Evolutionary conservation across 2,329 filamentous ascomycete species (phyloP), one percentile per base, ranked within the genome.

Genomic region (Scopulariopsis brevicaulis): DNA sequence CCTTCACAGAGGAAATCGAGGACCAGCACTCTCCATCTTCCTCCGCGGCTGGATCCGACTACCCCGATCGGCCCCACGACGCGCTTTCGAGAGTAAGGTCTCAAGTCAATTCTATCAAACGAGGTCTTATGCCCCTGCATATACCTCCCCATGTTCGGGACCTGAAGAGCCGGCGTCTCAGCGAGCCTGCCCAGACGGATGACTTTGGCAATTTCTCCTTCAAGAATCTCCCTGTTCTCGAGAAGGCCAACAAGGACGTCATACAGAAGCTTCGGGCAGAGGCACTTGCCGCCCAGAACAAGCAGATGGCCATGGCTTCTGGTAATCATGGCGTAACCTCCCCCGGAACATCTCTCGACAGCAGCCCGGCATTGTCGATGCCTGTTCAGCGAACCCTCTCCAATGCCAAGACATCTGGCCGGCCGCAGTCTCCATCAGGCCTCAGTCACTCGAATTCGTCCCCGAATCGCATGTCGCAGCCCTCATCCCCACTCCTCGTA

Each of bases 211-310:
- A 84, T 62, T 99, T 99, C 71, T 84, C 90, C 46, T 99, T 96
- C 78, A 99, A 99, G 74, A 99, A 99, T 65, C 75, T 99, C 54
- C 92, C 93, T 0, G 93, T 97, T 22, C 78, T 99, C 20, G 94
- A 97, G 66, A 97, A 96, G 71, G 94, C 94, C 58, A 99, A 99
- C 73, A 99, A 99, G 69, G 94, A 99, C 66, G 91, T 97, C 34
- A 96, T 99, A 35, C 92, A 97, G 66, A 97, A 97, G 70, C 77
- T 99, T 59, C 86, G 92, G 12, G 90, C 92, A 24, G 92, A 97
- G 70, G 92, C 94, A 3, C 80, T 96, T 74, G 91, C 83, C 2
- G 73, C 77, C 1, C 82, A 85, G 63, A 81, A 71, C 66, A 85
- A 85, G 65, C 72, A 74, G 37, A 69, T 74, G 5, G 68, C 71